Conservation (phyloP, 441 rosid genomes). For the Pelargonium citronellum region DNA sequence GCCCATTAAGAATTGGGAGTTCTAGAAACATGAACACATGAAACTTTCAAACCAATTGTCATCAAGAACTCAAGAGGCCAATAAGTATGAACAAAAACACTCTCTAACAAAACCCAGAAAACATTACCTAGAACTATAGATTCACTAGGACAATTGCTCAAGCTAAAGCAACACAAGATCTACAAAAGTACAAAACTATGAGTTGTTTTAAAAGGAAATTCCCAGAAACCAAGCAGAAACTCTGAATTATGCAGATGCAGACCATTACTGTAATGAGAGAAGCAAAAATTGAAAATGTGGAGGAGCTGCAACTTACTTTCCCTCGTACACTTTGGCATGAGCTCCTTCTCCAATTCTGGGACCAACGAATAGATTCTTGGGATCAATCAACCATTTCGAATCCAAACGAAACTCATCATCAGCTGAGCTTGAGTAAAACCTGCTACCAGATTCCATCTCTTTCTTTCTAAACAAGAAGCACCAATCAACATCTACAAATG, state of each 20-base stretch:
- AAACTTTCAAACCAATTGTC: too few relatives aligned
- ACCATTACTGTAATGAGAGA: background rate
- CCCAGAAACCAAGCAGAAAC: background rate
- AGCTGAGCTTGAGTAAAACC: slow-evolving; percentile 23
- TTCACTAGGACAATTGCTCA: too few relatives aligned
- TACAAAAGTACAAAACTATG: background rate
- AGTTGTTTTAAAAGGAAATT: background rate
- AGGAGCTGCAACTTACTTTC: slow-evolving; percentile 41
- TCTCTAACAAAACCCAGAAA: too few relatives aligned
- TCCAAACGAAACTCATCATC: slow-evolving; percentile 38
- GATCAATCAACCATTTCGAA: slow-evolving; percentile 56
- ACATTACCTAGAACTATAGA: too few relatives aligned
- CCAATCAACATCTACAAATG: too few relatives aligned
- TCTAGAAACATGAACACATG: too few relatives aligned
- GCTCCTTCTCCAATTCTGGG: slow-evolving; percentile 71
- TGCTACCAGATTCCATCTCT: slow-evolving; percentile 50
- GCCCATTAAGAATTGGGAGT: too few relatives aligned
- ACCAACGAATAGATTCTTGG: slow-evolving; percentile 56
- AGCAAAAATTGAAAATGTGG: background rate
- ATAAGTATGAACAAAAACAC: too few relatives aligned
- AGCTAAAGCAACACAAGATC: too few relatives aligned
- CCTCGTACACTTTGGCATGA: slow-evolving; percentile 67
- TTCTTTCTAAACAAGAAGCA: background rate
- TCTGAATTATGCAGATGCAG: background rate
- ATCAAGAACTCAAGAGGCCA: too few relatives aligned